Evolutionary conservation across 345 rosid species (phyloP).

Genomic region (Gynandropsis gynandra): DNA sequence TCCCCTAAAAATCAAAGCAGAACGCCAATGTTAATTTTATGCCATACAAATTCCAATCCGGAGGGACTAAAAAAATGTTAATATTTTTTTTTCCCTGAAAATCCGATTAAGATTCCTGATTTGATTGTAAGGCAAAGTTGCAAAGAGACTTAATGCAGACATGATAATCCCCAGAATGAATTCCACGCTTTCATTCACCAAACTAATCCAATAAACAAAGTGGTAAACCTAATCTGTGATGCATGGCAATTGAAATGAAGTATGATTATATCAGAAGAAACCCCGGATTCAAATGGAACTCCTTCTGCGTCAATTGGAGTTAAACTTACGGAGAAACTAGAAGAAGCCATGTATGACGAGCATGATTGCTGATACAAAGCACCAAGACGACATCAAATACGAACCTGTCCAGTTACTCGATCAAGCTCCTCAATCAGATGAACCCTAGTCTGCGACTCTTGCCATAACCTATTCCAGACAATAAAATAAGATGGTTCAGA

Average conservation of each 20-base stretch:
- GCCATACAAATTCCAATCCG: too few species aligned
- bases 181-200: too few species aligned
- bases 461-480: slow-evolving; percentile 58
- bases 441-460: slow-evolving; percentile 77
- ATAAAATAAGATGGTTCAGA: slow-evolving; percentile 4
- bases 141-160: not conserved
- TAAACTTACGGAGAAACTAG: too few species aligned
- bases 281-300: not conserved
- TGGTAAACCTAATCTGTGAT: not conserved
- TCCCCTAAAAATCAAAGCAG: slow-evolving; percentile 38
- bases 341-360: too few species aligned
- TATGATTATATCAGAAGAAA: not conserved
- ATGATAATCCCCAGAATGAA: not conserved
- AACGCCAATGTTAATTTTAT: slow-evolving; percentile 4
- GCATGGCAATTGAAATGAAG: not conserved
- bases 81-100: too few species aligned
- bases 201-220: not conserved
- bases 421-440: slow-evolving; percentile 68
- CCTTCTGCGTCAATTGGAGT: not conserved
- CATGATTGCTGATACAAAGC: too few species aligned
- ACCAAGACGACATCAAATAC: slow-evolving; percentile 12
- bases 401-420: slow-evolving; percentile 64
- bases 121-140: slow-evolving; percentile 5
- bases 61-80: too few species aligned
- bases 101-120: too few species aligned